Evolutionary conservation across 345 rosid species (phyloP).

Genomic region (Kernera saxatilis): DNA sequence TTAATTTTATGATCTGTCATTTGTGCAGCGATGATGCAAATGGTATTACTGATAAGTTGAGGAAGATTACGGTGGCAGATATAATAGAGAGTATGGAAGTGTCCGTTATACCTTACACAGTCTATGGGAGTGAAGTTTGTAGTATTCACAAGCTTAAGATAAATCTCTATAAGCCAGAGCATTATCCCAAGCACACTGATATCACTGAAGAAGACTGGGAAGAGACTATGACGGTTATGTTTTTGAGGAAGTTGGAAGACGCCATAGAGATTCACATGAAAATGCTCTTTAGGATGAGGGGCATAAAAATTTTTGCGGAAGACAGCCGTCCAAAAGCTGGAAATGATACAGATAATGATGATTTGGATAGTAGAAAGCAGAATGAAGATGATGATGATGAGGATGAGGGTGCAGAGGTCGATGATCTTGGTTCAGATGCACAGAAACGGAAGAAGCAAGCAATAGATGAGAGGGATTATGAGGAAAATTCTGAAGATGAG

Average conservation of each 20-base stretch:
- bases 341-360: constrained; percentile 44
- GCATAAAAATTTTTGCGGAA: constrained; percentile 46
- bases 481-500: constrained; percentile 54
- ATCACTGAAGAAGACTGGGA: constrained; percentile 55
- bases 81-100: constrained; percentile 64
- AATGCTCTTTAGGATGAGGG: constrained; percentile 65
- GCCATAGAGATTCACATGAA: constrained; percentile 66
- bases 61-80: constrained; percentile 78
- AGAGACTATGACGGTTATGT: constrained; percentile 46
- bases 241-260: constrained; percentile 85
- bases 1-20: background rate
- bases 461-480: constrained; percentile 76
- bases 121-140: constrained; percentile 34
- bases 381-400: constrained; percentile 41
- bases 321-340: constrained; percentile 38
- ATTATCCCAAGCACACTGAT: constrained; percentile 46
- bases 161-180: constrained; percentile 56
- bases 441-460: constrained; percentile 51
- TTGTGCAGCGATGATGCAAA: constrained; percentile 67
- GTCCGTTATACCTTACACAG: constrained; percentile 48
- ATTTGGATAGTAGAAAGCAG: constrained; percentile 33
- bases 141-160: constrained; percentile 77
- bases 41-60: constrained; percentile 62
- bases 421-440: constrained; percentile 86
- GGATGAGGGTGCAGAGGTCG: constrained; percentile 44